A percentile compares a stretch with the other conserved stretches of the same genome.
phyloP scores from a whole-genome alignment of 148 eudicot genomes.

The Pharnaceum exiguum region DNA sequence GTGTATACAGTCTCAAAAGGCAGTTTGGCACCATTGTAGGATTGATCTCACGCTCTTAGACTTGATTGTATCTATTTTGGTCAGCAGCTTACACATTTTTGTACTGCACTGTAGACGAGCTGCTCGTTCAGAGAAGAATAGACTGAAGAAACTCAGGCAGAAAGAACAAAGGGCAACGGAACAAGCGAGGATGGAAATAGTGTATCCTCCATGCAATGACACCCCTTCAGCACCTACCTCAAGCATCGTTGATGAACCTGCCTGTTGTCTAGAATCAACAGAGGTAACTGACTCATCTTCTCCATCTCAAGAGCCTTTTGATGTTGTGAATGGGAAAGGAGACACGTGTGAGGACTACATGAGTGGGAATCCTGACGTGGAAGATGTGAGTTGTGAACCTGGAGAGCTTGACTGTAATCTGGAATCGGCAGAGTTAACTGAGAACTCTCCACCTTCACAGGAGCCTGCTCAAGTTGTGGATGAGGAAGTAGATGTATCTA shows the following conservation, averaged over 20 bases:
- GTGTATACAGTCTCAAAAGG: no score
- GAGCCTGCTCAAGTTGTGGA: no score
- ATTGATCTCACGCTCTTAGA: not conserved
- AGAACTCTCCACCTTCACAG: no score
- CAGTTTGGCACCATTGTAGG: no score
- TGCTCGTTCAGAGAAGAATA: constrained; percentile 59
- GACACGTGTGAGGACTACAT: no score
- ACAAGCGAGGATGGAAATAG: constrained; percentile 34
- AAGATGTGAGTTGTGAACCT: constrained; percentile 24
- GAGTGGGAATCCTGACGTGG: no score
- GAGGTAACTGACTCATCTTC: constrained; percentile 21
- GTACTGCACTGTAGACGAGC: constrained; percentile 47
- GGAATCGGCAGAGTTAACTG: no score
- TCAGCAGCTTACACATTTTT: constrained; percentile 10
- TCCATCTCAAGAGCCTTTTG: constrained; percentile 30
- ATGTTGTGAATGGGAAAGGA: constrained; percentile 26
- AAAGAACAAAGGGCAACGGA: constrained; percentile 71
- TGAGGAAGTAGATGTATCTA: no score
- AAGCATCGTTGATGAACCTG: constrained; percentile 29
- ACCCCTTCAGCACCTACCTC: constrained; percentile 33
- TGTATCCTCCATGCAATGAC: constrained; percentile 28
- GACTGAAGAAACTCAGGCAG: constrained; percentile 73
- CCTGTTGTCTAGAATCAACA: constrained; percentile 28
- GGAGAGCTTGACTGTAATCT: no score
- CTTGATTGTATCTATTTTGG: not conserved